These are phyloP conservation scores for Oleoguttula mirabilis DNA, from an alignment of 495 filamentous ascomycete genomes.

Conservation along the genomic window DNA sequence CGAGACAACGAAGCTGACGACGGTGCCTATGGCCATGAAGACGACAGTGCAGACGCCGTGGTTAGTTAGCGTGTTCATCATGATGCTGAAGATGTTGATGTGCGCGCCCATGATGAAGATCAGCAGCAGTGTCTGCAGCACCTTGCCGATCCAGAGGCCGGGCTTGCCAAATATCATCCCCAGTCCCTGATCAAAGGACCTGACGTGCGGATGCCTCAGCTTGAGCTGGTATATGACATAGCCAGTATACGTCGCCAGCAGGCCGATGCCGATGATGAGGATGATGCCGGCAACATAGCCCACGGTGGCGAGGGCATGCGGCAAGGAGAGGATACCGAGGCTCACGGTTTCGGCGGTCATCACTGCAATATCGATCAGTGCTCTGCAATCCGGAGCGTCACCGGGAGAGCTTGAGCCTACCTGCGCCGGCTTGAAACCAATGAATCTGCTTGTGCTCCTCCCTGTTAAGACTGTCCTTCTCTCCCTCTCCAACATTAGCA, in stretches of 20 bases:
- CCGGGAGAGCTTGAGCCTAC: neutral
- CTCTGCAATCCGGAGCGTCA: neutral
- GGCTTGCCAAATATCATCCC: conserved; percentile 49
- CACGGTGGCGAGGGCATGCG: conserved; percentile 22
- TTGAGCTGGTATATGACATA: conserved; percentile 73
- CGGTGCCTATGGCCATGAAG: conserved; percentile 51
- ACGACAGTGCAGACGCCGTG: conserved; percentile 56
- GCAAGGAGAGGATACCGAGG: conserved; percentile 28
- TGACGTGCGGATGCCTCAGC: conserved; percentile 54
- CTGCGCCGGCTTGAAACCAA: neutral
- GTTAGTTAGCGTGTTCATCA: conserved; percentile 52
- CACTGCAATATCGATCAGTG: conserved; percentile 7
- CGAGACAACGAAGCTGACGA: conserved; percentile 49
- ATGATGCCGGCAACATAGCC: conserved; percentile 36
- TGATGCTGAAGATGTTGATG: conserved; percentile 60
- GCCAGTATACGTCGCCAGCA: conserved; percentile 63
- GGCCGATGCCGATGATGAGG: conserved; percentile 47
- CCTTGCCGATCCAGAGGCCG: conserved; percentile 53
- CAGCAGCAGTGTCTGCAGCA: conserved; percentile 50
- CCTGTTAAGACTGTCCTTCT: too few relatives aligned
- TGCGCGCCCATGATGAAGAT: conserved; percentile 69
- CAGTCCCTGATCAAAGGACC: conserved; percentile 61
- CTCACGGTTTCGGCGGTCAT: conserved; percentile 33
- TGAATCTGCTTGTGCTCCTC: neutral
- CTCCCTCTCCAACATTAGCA: too few relatives aligned